A percentile compares a stretch with the other conserved stretches of the same genome.
These are phyloP conservation scores for Hippophae gyantsensis DNA, from an alignment of 306 rosid genomes.

Conservation along the genomic window DNA sequence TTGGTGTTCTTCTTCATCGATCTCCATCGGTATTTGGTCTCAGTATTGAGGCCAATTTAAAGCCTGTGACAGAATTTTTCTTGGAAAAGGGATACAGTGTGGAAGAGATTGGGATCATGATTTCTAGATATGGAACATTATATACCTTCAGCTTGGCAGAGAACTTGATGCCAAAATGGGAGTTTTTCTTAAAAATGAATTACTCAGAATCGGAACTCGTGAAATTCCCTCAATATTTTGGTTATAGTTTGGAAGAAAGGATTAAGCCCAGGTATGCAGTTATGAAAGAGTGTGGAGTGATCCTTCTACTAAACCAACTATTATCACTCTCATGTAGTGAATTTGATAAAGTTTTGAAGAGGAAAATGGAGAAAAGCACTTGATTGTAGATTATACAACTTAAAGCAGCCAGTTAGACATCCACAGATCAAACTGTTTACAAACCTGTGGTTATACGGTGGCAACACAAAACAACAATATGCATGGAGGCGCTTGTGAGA, in stretches of 20 bases:
- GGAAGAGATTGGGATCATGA: conserved; percentile 70
- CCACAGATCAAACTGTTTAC: conserved; percentile 10
- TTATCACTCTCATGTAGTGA: conserved; percentile 48
- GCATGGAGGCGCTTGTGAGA: too few relatives aligned
- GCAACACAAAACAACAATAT: not conserved
- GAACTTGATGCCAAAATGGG: conserved; percentile 73
- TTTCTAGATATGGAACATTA: conserved; percentile 66
- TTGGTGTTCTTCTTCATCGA: conserved; percentile 47
- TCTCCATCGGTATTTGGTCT: conserved; percentile 75
- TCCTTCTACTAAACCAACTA: conserved; percentile 62
- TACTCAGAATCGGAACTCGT: conserved; percentile 61
- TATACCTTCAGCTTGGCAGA: conserved; percentile 63
- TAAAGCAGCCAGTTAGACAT: conserved; percentile 13
- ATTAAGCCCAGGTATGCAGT: conserved; percentile 75
- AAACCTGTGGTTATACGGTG: conserved; percentile 7
- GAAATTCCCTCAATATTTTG: conserved; percentile 81
- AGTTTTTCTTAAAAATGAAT: conserved; percentile 65
- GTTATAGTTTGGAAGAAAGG: conserved; percentile 71
- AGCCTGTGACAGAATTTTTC: conserved; percentile 71
- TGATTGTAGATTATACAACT: conserved; percentile 13
- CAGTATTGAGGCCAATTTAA: conserved; percentile 69
- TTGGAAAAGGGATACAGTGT: conserved; percentile 56
- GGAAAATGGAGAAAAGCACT: conserved; percentile 47
- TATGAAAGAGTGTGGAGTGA: conserved; percentile 47
- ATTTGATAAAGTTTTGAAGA: conserved; percentile 38